Conservation (phyloP, 305 asterid genomes). For the Fraxinus angustifolia region DNA sequence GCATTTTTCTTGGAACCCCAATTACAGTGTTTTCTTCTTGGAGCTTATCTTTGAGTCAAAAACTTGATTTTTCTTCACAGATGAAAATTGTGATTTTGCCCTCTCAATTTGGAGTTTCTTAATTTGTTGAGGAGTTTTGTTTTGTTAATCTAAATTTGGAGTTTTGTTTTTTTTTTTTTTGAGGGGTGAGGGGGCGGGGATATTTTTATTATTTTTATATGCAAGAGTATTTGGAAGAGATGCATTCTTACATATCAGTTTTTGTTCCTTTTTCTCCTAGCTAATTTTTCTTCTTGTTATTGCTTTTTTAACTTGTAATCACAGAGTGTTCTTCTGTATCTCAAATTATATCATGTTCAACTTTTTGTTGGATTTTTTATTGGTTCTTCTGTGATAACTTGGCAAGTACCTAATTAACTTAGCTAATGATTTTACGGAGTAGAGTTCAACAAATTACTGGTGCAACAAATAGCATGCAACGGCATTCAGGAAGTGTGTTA, state of each 20-base stretch:
- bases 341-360: neutral
- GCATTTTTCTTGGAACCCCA: neutral
- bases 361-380: neutral
- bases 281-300: neutral
- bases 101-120: neutral
- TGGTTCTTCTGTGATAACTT: neutral
- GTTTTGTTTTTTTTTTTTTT: neutral
- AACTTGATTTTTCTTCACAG: neutral
- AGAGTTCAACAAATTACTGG: conserved; percentile 79
- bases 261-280: neutral
- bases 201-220: neutral
- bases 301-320: neutral
- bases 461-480: conserved; percentile 54
- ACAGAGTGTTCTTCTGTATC: neutral
- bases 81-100: neutral
- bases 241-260: neutral
- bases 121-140: neutral
- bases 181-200: neutral
- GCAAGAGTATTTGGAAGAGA: neutral
- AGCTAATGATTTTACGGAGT: conserved; percentile 51
- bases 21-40: neutral
- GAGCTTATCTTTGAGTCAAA: neutral
- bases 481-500: conserved; percentile 72
- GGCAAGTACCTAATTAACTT: conserved; percentile 29
- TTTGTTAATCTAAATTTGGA: neutral